Evolutionary conservation across 257 asterid genomes (phyloP).

Genomic region (Lantana camara): DNA sequence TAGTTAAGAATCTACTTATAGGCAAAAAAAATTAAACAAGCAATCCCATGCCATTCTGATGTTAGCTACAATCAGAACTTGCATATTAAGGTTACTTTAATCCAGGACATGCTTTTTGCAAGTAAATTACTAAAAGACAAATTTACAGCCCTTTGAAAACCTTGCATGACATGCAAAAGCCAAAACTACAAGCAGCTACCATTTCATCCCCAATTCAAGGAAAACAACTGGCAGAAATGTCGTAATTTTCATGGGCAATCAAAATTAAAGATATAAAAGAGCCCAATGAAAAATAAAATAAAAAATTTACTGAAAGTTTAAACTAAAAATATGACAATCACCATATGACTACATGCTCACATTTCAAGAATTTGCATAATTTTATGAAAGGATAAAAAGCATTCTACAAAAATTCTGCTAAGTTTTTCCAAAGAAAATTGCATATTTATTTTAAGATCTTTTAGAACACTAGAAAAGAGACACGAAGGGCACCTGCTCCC

Average conservation of each 20-base stretch:
- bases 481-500: slow-evolving; percentile 4
- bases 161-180: no score
- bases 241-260: background rate
- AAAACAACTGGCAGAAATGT: background rate
- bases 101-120: no score
- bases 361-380: slow-evolving; percentile 10
- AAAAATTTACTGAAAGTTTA: background rate
- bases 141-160: no score
- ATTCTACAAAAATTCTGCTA: background rate
- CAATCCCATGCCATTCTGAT: background rate
- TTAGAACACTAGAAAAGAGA: background rate
- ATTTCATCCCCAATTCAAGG: no score
- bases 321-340: background rate
- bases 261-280: background rate
- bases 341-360: slow-evolving; percentile 11
- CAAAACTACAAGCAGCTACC: background rate
- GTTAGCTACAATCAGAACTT: background rate
- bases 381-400: background rate
- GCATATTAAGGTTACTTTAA: background rate
- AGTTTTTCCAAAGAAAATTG: background rate
- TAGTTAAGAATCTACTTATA: slow-evolving; percentile 11
- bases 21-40: background rate
- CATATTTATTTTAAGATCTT: background rate
- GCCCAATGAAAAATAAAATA: background rate
- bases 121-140: no score